Evolutionary conservation across 495 filamentous ascomycete species (phyloP).

Genomic region (Daldinia grandis): DNA sequence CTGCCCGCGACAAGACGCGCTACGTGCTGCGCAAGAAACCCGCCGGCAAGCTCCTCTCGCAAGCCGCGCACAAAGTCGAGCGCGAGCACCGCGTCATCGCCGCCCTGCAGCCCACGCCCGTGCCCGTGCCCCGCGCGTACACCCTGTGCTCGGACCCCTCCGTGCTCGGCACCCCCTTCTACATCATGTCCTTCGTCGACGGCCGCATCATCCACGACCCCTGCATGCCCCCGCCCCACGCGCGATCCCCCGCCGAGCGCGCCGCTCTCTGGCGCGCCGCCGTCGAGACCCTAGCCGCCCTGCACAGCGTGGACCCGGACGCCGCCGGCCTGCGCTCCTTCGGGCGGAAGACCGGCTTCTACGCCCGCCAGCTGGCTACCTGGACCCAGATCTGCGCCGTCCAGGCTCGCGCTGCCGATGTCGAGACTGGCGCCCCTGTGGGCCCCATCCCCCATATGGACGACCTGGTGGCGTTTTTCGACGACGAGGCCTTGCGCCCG

Average conservation of each 20-base stretch:
- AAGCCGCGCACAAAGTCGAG: conserved; percentile 94
- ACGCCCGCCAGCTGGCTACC: conserved; percentile 84
- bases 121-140: conserved; percentile 85
- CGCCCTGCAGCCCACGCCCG: conserved; percentile 78
- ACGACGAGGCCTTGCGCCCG: conserved; percentile 71
- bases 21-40: conserved; percentile 97
- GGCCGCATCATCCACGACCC: conserved; percentile 93
- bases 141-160: conserved; percentile 82
- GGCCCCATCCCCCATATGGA: conserved; percentile 84
- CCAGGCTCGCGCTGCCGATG: conserved; percentile 77
- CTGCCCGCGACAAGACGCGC: conserved; percentile 66
- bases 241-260: conserved; percentile 69
- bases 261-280: conserved; percentile 87
- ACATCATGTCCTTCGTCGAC: conserved; percentile 94
- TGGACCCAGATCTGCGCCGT: conserved; percentile 78
- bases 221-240: conserved; percentile 77
- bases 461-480: conserved; percentile 82
- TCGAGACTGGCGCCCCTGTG: conserved; percentile 77
- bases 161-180: conserved; percentile 90
- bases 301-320: conserved; percentile 77
- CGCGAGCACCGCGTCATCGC: conserved; percentile 91
- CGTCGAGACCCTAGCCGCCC: conserved; percentile 80
- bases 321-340: conserved; percentile 73
- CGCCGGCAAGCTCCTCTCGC: conserved; percentile 87
- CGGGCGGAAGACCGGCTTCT: conserved; percentile 81